Base-by-base conservation (phyloP, 2,329 filamentous ascomycete species). In the Phaeosphaeriaceae sp. region DNA sequence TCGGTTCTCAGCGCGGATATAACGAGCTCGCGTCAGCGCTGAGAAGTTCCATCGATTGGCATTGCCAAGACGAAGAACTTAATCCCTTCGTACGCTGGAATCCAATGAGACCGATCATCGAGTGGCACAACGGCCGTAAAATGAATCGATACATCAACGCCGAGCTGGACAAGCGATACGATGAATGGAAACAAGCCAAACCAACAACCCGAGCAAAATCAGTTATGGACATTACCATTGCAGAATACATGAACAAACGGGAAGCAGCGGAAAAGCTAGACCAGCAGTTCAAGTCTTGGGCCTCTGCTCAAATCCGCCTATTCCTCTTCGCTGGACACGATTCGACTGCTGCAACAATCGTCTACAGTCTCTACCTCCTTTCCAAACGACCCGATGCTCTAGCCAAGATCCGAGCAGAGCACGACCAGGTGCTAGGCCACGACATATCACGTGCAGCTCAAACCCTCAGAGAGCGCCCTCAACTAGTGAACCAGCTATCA, bases 261-360 rank as follows among this genome's bases (percentile, higher is more conserved):
- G 18, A 39, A 26, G 20, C 21, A 9, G 9, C 36, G 9, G 52
- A 66, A 30, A 16, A 56, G 13, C 51, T 37, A 7, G n/a, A 16
- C 32, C n/a, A 15, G 13, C 32, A 34, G 32, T 63, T 67, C 47
- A 48, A 58, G 11, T 49, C 45, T 38, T 57, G 51, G 32, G 63
- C 57, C 16, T 43, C 48, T 29, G 52, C 47, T 23, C 67, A 71
- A 41, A 60, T 71, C 48, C 63, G 63, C 12, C 42, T 63, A 0
- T 71, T 71, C 46, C 45, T 72, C 7, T 67, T 69, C 38, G 65
- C 65, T 13, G 69, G 68, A 2, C 65, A 72, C 29, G 67, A 71
- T 33, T 62, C 68, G 3, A 66, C 62, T 3, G 55, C 54, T 23
- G 65, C 54, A 16, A 64, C 67, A 8, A 55, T 72, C 6, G 58